Base-by-base conservation (phyloP, 2,329 filamentous ascomycete species). In the Fusarium chlamydosporum region DNA sequence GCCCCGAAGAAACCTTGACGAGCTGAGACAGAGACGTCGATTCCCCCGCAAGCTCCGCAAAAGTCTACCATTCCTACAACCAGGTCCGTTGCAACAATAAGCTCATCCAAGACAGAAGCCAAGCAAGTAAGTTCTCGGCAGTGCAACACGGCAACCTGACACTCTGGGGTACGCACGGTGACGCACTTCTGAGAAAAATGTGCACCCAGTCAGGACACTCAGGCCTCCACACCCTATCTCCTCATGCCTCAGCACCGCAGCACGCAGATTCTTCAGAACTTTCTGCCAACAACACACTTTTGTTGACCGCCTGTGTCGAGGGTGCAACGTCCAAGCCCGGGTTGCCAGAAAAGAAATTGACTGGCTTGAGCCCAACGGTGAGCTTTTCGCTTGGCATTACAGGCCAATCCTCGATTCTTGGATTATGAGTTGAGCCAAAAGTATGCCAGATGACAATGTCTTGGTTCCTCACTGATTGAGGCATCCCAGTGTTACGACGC, bases 371-470 rank as follows among this genome's bases (percentile, higher is more conserved):
- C 0, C 78, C 77, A 0, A 87, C 83, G 58, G 79, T 79, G 68
- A 87, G 78, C 55, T 80, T 84, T 74, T 91, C 89, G 63, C 81
- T 84, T 0, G 89, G 89, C 89, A 91, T 91, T 7, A 91, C 87
- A 0, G 88, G 89, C 81, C 89, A 91, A 72, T 91, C 89, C 69
- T 91, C 89, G 12, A 86, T 83, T 1, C 89, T 81, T 0, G 89
- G 88, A 26, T 89, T 86, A 67, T 91, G 89, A 34, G 89, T 91
- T 27, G 89, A 85, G 18, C 89, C 81, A 71, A 84, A 84, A 4
- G 86, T 84, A 18, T 87, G 82, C 85, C 85, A 89, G 6, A 89
- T 77, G 2, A 89, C 85, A 40, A 88, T 82, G 41, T 88, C 84
- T 20, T 82, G 78, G 61, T 89, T 67, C 48, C 79, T 67, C 78